phyloP scores from a whole-genome alignment of 768 basidiomycete species.

The Lactarius indigo region DNA sequence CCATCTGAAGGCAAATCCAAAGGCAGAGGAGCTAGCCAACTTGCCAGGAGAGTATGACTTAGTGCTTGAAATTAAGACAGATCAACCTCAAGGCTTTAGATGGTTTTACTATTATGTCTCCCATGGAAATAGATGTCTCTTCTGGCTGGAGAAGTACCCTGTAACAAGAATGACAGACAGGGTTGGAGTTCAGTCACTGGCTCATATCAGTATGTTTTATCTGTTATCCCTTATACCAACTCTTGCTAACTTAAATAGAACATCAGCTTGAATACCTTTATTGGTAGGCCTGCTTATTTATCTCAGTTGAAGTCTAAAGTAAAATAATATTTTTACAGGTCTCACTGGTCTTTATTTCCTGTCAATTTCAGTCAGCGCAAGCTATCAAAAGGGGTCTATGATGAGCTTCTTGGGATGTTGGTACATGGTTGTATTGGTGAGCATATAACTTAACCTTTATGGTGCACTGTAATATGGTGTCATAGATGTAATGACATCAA shows the following conservation, averaged over 20 bases:
- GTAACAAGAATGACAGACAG: background rate
- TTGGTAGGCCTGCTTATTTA: slow-evolving; percentile 21
- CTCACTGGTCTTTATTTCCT: slow-evolving; percentile 29
- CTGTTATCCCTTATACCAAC: background rate
- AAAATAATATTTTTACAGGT: slow-evolving; percentile 13
- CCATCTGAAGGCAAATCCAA: background rate
- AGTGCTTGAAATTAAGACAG: background rate
- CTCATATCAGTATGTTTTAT: background rate
- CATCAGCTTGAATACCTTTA: slow-evolving; percentile 12
- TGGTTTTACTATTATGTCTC: background rate
- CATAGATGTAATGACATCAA: background rate
- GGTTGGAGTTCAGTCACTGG: background rate
- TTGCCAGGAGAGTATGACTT: background rate
- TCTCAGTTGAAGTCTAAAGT: background rate
- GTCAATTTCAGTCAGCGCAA: background rate
- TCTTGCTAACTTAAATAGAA: background rate
- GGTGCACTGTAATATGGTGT: background rate
- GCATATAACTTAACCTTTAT: background rate
- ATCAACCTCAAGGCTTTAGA: background rate
- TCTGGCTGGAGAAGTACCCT: background rate
- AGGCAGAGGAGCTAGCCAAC: background rate
- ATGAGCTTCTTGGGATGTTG: slow-evolving; percentile 37
- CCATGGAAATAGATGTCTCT: background rate
- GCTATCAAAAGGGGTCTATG: slow-evolving; percentile 17
- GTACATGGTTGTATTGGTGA: slow-evolving; percentile 40